Percentiles rank a stretch among this genome's conserved stretches.
Conservation (phyloP, 1,139 yeast species). For the Blastobotrys aristatus region DNA sequence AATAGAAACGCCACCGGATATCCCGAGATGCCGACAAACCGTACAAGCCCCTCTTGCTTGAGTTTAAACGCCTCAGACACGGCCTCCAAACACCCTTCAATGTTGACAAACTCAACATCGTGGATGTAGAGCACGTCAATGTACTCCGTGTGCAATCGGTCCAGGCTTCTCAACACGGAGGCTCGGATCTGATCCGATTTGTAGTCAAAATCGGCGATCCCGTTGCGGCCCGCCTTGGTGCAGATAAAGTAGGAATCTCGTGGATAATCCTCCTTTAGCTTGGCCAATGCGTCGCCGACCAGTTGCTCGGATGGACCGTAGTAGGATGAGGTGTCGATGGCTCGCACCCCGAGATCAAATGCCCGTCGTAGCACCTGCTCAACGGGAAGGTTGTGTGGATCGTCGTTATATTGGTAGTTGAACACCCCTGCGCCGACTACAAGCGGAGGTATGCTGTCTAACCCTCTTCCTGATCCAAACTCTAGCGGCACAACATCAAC, state of each 20-base stretch:
- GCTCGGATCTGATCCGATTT: constrained; percentile 51
- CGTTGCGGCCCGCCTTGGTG: constrained; percentile 82
- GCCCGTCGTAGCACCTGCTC: constrained; percentile 55
- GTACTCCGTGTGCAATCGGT: constrained; percentile 59
- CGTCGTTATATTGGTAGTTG: constrained; percentile 66
- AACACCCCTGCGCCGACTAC: constrained; percentile 84
- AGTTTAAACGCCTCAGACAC: constrained; percentile 52
- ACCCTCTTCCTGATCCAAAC: constrained; percentile 7
- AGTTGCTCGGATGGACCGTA: constrained; percentile 84
- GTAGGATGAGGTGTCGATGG: constrained; percentile 88
- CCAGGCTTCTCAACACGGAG: constrained; percentile 62
- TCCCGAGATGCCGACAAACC: constrained; percentile 75
- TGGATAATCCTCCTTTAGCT: constrained; percentile 42
- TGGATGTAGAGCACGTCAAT: constrained; percentile 81
- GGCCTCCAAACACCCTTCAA: constrained; percentile 55
- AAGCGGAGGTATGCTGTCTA: constrained; percentile 46
- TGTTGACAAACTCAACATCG: constrained; percentile 77
- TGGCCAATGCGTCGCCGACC: constrained; percentile 59
- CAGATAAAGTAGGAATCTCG: constrained; percentile 67
- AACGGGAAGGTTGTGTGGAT: constrained; percentile 58
- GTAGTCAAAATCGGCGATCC: constrained; percentile 69
- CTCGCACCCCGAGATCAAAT: constrained; percentile 61
- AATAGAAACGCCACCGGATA: constrained; percentile 69
- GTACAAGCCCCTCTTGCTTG: constrained; percentile 59
- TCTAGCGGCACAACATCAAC: constrained; percentile 6